Conservation (phyloP, 2,329 filamentous ascomycete species). For the Penicillium polonicum region DNA sequence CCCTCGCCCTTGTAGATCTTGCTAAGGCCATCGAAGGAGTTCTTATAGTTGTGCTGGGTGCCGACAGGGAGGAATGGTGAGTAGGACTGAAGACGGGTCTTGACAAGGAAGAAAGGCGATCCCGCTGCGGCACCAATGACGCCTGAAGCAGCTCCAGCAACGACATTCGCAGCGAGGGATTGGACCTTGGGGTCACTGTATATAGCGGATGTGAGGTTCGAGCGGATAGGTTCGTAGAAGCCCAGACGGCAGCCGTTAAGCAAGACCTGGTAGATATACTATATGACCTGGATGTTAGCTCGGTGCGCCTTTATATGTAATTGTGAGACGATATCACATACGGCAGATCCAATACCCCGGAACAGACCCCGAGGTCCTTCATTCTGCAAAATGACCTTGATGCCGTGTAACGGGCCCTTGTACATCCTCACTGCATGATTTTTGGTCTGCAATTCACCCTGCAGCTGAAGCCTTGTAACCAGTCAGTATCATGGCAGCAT, state of each 20-base stretch:
- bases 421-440: slow-evolving; percentile 84
- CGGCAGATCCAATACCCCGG: slow-evolving; percentile 81
- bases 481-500: slow-evolving; percentile 1
- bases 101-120: slow-evolving; percentile 96
- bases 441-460: slow-evolving; percentile 90
- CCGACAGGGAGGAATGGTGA: slow-evolving; percentile 91
- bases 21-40: slow-evolving; percentile 76
- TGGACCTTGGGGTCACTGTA: slow-evolving; percentile 74
- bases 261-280: slow-evolving; percentile 93
- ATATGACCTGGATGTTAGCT: slow-evolving; percentile 11
- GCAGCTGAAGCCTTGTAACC: slow-evolving; percentile 76
- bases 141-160: slow-evolving; percentile 84
- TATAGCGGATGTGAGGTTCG: slow-evolving; percentile 65
- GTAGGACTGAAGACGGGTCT: slow-evolving; percentile 91
- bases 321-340: slow-evolving; percentile 34
- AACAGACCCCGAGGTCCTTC: slow-evolving; percentile 85
- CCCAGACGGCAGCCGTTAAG: slow-evolving; percentile 95
- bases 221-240: slow-evolving; percentile 94
- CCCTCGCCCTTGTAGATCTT: slow-evolving; percentile 80
- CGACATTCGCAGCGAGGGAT: slow-evolving; percentile 86
- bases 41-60: slow-evolving; percentile 91
- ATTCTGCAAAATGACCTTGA: slow-evolving; percentile 84
- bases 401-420: slow-evolving; percentile 85
- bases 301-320: background rate
- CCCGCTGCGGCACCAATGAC: slow-evolving; percentile 90